Percentiles rank a stretch among this genome's conserved stretches.
Conservation (phyloP, 345 rosid species). For the Melaleuca quinquenervia region DNA sequence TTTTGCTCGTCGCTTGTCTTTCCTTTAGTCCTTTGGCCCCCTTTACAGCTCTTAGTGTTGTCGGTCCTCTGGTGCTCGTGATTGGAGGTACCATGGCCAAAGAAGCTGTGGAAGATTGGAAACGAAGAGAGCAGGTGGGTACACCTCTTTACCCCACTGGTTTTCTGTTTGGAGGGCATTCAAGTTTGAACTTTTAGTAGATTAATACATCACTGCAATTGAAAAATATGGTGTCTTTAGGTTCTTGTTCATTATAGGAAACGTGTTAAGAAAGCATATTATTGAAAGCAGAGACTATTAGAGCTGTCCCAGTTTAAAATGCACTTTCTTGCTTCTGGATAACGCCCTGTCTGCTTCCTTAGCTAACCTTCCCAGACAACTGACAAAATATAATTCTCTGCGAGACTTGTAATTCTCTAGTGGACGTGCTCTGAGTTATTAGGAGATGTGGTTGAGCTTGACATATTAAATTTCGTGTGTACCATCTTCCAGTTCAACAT, state of each 20-base stretch:
- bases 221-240: background rate
- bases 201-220: background rate
- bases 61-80: conserved; percentile 66
- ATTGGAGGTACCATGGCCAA: conserved; percentile 80
- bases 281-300: background rate
- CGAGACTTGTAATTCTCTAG: accelerated
- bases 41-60: conserved; percentile 54
- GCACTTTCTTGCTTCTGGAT: background rate
- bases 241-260: background rate
- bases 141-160: background rate
- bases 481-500: background rate
- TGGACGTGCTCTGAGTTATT: background rate
- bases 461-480: accelerated
- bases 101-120: conserved; percentile 88
- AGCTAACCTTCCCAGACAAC: background rate
- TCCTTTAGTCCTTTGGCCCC: conserved; percentile 91
- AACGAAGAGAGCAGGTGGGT: conserved; percentile 60
- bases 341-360: background rate
- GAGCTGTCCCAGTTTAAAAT: background rate
- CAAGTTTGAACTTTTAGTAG: accelerated
- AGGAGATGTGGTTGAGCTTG: background rate
- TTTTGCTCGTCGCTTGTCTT: conserved; percentile 77
- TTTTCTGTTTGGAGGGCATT: background rate
- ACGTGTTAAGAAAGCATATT: background rate
- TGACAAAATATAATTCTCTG: background rate